These are phyloP conservation scores for Botrytis fragariae DNA, from an alignment of 2,329 filamentous ascomycete species.

Conservation along the genomic window DNA sequence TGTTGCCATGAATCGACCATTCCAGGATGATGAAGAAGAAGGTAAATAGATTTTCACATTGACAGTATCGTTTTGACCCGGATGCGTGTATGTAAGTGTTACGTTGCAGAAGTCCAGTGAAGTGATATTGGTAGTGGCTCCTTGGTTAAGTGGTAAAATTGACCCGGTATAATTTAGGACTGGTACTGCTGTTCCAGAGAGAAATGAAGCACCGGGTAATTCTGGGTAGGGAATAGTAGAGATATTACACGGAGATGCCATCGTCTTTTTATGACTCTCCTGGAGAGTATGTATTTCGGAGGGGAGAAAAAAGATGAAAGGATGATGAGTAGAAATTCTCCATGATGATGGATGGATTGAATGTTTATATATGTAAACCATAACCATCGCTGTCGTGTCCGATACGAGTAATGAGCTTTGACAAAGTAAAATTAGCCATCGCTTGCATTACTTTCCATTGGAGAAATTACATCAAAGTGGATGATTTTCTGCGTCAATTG, in stretches of 20 bases:
- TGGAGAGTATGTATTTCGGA: too few species aligned
- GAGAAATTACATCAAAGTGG: too few species aligned
- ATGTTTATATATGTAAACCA: not conserved
- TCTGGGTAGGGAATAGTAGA: not conserved
- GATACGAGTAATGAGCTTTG: too few species aligned
- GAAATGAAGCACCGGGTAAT: not conserved
- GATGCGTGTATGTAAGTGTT: slow-evolving; percentile 30
- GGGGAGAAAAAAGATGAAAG: not conserved
- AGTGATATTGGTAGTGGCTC: not conserved
- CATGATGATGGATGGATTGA: not conserved
- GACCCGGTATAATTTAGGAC: not conserved
- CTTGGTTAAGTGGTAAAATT: not conserved
- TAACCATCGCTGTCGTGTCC: too few species aligned
- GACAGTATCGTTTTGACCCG: slow-evolving; percentile 29
- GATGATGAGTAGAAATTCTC: not conserved
- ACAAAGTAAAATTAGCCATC: too few species aligned
- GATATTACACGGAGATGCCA: not conserved
- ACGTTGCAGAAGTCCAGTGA: slow-evolving; percentile 18
- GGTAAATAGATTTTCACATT: slow-evolving; percentile 34
- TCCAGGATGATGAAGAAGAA: not conserved
- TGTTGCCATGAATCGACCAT: slow-evolving; percentile 14
- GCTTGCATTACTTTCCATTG: too few species aligned
- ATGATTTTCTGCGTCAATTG: too few species aligned
- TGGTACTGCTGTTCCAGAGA: not conserved
- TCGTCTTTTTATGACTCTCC: not conserved